phyloP scores from a whole-genome alignment of 768 basidiomycete genomes.

The Nidularia sp. region DNA sequence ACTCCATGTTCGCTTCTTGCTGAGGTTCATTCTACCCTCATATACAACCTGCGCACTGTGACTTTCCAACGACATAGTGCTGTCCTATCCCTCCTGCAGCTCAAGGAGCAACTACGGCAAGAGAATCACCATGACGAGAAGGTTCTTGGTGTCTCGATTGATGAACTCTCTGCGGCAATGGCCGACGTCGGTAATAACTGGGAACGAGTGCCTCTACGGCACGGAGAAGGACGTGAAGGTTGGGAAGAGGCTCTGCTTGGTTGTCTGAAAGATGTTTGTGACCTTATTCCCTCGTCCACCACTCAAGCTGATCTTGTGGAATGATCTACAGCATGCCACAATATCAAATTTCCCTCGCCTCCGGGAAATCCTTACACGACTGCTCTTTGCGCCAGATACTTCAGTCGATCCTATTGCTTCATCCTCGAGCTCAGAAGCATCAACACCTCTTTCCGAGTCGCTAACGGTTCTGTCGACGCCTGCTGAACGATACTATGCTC shows the following conservation, averaged over 20 bases:
- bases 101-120: slow-evolving; percentile 35
- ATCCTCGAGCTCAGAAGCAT: slow-evolving; percentile 42
- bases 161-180: slow-evolving; percentile 63
- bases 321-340: slow-evolving; percentile 60
- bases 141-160: slow-evolving; percentile 54
- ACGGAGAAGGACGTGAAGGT: slow-evolving; percentile 70
- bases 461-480: slow-evolving; percentile 48
- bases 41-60: slow-evolving; percentile 86
- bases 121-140: slow-evolving; percentile 37
- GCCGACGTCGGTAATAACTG: slow-evolving; percentile 83
- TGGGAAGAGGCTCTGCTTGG: slow-evolving; percentile 94
- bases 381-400: slow-evolving; percentile 67
- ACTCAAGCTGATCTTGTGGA: background rate
- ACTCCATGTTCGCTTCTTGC: slow-evolving; percentile 72
- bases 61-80: slow-evolving; percentile 74
- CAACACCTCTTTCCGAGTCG: slow-evolving; percentile 39
- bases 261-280: slow-evolving; percentile 83
- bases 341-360: slow-evolving; percentile 67
- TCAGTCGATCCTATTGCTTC: slow-evolving; percentile 35
- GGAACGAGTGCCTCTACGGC: slow-evolving; percentile 73
- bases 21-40: slow-evolving; percentile 85
- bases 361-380: slow-evolving; percentile 63
- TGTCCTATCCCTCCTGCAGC: slow-evolving; percentile 57
- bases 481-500: slow-evolving; percentile 63
- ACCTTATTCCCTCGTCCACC: background rate